phyloP scores from a whole-genome alignment of 1,284 basidiomycete species.

The Malassezia sympodialis region DNA sequence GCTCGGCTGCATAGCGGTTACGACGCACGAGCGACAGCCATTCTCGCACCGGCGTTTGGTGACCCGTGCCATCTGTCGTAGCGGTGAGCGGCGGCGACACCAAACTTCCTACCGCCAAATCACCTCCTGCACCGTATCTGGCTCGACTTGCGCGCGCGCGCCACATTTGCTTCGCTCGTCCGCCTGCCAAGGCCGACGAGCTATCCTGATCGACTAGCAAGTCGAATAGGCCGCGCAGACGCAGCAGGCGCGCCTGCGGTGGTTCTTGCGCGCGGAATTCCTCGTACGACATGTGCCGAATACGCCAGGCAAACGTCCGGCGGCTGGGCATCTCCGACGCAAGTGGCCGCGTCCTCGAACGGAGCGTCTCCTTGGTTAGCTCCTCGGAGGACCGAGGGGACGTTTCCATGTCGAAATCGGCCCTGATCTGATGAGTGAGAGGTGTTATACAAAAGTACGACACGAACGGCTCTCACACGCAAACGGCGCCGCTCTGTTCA shows the following conservation, averaged over 20 bases:
- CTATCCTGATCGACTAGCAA: constrained; percentile 40
- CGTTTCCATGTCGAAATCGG: background rate
- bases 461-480: background rate
- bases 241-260: constrained; percentile 43
- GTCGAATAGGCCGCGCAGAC: constrained; percentile 45
- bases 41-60: constrained; percentile 5
- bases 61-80: background rate
- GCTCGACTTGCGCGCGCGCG: constrained; percentile 40
- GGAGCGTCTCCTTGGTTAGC: background rate
- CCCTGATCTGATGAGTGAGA: background rate
- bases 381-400: background rate
- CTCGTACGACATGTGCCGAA: constrained; percentile 28
- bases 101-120: constrained; percentile 33
- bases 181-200: constrained; percentile 38
- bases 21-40: constrained; percentile 19
- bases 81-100: background rate
- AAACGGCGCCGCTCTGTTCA: background rate
- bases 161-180: constrained; percentile 44
- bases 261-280: constrained; percentile 43
- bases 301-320: background rate
- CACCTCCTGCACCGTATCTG: constrained; percentile 41
- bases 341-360: background rate
- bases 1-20: constrained; percentile 43
- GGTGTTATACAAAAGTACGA: background rate
- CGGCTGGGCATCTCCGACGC: background rate